Evolutionary conservation across 1,284 basidiomycete species (phyloP).

Genomic region (Cryptococcus maquisensis): DNA sequence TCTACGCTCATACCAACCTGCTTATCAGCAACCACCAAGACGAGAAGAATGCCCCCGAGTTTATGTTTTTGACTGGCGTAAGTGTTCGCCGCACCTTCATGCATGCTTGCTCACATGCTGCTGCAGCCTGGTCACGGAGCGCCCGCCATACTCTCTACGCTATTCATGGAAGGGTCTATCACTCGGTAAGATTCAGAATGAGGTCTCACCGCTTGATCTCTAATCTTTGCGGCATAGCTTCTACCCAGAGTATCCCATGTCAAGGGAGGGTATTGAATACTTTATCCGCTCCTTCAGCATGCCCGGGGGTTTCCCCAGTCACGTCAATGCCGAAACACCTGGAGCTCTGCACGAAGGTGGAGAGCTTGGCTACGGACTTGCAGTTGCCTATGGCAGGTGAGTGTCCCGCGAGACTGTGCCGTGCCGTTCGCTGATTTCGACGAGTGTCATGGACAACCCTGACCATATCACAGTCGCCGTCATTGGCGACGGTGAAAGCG

Average conservation of each 20-base stretch:
- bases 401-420: not conserved
- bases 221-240: slow-evolving; percentile 47
- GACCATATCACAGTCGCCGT: slow-evolving; percentile 73
- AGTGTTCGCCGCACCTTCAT: slow-evolving; percentile 8
- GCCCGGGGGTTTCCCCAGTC: slow-evolving; percentile 53
- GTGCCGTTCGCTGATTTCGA: not conserved
- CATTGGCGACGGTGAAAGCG: slow-evolving; percentile 81
- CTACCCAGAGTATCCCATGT: slow-evolving; percentile 66
- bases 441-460: slow-evolving; percentile 74
- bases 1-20: slow-evolving; percentile 74
- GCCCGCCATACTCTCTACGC: slow-evolving; percentile 70
- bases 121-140: slow-evolving; percentile 70
- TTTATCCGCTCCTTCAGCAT: slow-evolving; percentile 50
- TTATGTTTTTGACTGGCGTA: slow-evolving; percentile 60
- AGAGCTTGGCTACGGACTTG: slow-evolving; percentile 81
- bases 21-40: slow-evolving; percentile 53
- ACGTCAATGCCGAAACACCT: slow-evolving; percentile 58
- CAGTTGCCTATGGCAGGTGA: slow-evolving; percentile 66
- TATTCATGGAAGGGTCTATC: slow-evolving; percentile 78
- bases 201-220: not conserved
- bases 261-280: slow-evolving; percentile 59
- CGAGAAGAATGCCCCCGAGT: slow-evolving; percentile 53
- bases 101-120: not conserved
- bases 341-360: slow-evolving; percentile 85
- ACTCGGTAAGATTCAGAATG: slow-evolving; percentile 34